phyloP scores from a whole-genome alignment of 768 basidiomycete genomes.

The Mycena venus region DNA sequence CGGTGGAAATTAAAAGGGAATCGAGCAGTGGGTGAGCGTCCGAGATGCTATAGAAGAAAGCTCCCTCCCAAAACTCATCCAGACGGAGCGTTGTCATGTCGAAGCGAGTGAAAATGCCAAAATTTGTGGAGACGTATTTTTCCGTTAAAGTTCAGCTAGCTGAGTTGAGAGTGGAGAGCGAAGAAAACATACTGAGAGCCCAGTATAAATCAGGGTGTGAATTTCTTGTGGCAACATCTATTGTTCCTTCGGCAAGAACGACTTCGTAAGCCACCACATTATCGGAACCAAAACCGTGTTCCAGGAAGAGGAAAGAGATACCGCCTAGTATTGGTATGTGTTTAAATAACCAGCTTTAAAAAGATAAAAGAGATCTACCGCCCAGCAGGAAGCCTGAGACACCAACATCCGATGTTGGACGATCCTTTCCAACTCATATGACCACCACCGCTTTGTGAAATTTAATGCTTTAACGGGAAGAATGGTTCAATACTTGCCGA shows the following conservation, averaged over 20 bases:
- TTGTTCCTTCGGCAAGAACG: slow-evolving; percentile 29
- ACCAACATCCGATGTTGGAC: too few relatives aligned
- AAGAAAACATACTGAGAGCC: too few relatives aligned
- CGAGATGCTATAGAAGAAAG: slow-evolving; percentile 23
- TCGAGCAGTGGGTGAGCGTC: slow-evolving; percentile 3
- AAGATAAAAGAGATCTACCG: too few relatives aligned
- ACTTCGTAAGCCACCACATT: slow-evolving; percentile 33
- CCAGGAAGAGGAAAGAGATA: slow-evolving; percentile 29
- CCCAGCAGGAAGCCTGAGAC: too few relatives aligned
- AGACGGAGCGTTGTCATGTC: slow-evolving; percentile 25
- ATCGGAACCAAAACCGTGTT: slow-evolving; percentile 26
- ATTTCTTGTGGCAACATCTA: slow-evolving; percentile 17
- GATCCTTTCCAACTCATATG: too few relatives aligned
- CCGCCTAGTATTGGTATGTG: too few relatives aligned
- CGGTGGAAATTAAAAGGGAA: slow-evolving; percentile 21
- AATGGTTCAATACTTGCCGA: too few relatives aligned
- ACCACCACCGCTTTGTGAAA: too few relatives aligned
- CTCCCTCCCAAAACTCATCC: slow-evolving; percentile 32
- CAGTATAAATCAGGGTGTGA: slow-evolving; percentile 32
- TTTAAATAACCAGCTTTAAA: too few relatives aligned
- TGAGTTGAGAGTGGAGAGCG: too few relatives aligned
- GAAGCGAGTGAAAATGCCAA: slow-evolving; percentile 36
- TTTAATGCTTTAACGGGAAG: too few relatives aligned
- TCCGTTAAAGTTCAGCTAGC: too few relatives aligned
- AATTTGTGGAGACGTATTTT: slow-evolving; percentile 34